Evolutionary conservation across 2,329 filamentous ascomycete genomes (phyloP).

Genomic region (Tolypocladium tropicale): DNA sequence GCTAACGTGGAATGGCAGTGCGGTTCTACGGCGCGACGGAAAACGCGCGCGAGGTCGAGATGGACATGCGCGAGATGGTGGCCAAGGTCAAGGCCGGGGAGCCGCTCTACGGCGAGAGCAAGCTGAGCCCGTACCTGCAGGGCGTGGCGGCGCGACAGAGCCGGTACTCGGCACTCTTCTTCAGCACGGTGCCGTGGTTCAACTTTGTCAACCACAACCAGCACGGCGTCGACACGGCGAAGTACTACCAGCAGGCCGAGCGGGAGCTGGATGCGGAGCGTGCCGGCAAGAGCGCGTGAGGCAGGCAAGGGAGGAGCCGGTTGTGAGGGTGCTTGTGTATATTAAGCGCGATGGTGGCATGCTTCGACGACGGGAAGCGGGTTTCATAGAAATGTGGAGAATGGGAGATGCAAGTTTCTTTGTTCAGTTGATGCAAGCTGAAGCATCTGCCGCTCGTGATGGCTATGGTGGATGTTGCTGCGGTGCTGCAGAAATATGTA

Average conservation of each 20-base stretch:
- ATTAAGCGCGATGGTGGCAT: conserved; percentile 10
- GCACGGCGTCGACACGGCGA: conserved; percentile 95
- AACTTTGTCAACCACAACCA: conserved; percentile 96
- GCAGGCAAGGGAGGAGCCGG: conserved; percentile 1
- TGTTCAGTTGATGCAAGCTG: neutral
- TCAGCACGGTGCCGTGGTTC: conserved; percentile 86
- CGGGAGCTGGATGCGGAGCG: conserved; percentile 76
- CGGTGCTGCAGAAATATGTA: too few relatives aligned
- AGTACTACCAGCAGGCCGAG: conserved; percentile 96
- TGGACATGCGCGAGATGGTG: conserved; percentile 99
- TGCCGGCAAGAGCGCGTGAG: conserved; percentile 1
- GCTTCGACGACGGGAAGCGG: conserved; percentile 8
- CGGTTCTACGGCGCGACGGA: conserved; percentile 94
- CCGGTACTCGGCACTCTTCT: conserved; percentile 75
- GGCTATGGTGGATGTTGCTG: too few relatives aligned
- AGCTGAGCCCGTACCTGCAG: conserved; percentile 79
- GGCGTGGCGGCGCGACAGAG: conserved; percentile 89
- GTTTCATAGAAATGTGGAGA: neutral
- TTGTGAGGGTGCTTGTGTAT: conserved; percentile 10
- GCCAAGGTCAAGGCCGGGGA: conserved; percentile 87
- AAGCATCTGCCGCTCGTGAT: too few relatives aligned
- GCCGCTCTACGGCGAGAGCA: conserved; percentile 75
- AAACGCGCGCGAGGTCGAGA: conserved; percentile 81
- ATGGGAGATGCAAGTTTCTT: neutral
- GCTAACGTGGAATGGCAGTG: conserved; percentile 39